Base-by-base conservation (phyloP, 345 rosid genomes). In the Aurinia saxatilis region DNA sequence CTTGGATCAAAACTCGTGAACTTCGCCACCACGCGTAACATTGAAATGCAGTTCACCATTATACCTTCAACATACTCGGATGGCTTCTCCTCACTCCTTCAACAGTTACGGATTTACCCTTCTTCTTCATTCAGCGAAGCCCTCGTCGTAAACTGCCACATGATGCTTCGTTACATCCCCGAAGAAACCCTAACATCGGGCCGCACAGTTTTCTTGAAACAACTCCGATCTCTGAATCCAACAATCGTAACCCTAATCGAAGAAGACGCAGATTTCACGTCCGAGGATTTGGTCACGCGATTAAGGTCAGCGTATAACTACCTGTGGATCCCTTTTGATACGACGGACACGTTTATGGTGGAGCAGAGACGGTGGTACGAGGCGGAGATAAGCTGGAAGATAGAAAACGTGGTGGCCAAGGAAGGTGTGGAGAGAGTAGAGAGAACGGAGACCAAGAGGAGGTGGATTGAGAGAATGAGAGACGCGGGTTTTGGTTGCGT, bases 251-350 rank as follows among this genome's bases (percentile, higher is more conserved):
- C 91, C 17, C 39, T 92, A 58, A 85, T 81, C 21, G 98, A 92
- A 36, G 98, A 92, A 71, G 95, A 92, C 64, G 91, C 77, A 6
- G 91, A 87, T 67, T 77, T 92, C 41, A 85, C 91, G 12, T 79
- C 93, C 1, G 83, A 59, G 19, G 70, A 74, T 21, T 56, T 92
- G 81, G 67, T 59, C 74, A 53, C 73, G 75, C 51, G 72, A 48
- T 12, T 67, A 27, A 58, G 45, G 11, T 58, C 72, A 3, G 72
- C 72, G 60, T 81, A 89, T 5, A 87, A 84, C 48, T 88, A 87
- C 70, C 71, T 87, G 11, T 92, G 96, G 98, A 92, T 92, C n/a
- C 93, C 95, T 3, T 92, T 81, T 30, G 98, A 92, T 3, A 79
- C 93, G 0, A 82, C 83, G 19, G 96, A 86, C 25, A 85, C 96